These are phyloP conservation scores for Eimeria acervulina DNA, from an alignment of 169 alveolate genomes.

Conservation along the genomic window DNA sequence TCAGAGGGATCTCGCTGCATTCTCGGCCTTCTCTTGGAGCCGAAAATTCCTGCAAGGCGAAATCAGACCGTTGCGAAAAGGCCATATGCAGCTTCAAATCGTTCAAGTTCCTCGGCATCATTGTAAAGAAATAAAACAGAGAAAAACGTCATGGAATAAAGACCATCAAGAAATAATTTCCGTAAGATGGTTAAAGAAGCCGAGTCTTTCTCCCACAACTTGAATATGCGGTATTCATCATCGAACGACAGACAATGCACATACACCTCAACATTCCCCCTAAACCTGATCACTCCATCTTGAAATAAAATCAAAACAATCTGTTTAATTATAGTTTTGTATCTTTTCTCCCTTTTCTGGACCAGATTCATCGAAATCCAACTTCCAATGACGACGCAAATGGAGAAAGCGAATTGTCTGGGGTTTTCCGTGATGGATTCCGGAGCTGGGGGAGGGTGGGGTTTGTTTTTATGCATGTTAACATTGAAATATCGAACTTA, in stretches of 20 bases:
- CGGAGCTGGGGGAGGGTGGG: neutral
- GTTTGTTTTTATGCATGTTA: too few species aligned
- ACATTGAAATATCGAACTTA: neutral
- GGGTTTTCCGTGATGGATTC: neutral
- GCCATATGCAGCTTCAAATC: conserved; percentile 35
- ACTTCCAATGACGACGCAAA: too few species aligned
- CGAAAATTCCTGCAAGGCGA: neutral
- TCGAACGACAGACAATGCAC: neutral
- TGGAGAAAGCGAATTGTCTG: neutral
- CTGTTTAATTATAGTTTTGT: neutral
- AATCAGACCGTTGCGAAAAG: conserved; percentile 18
- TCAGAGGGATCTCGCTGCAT: neutral
- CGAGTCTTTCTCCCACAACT: neutral
- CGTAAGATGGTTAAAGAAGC: neutral
- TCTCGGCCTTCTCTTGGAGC: conserved; percentile 11
- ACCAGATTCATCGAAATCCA: too few species aligned
- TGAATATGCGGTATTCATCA: neutral
- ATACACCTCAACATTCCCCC: neutral
- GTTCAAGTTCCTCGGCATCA: conserved; percentile 38
- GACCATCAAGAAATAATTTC: neutral
- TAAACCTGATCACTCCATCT: neutral
- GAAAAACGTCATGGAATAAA: neutral
- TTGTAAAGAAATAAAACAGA: neutral
- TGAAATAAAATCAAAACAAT: too few species aligned
- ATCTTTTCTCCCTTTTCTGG: neutral